Base-by-base conservation (phyloP, 345 rosid genomes). In the Dovyalis caffra region DNA sequence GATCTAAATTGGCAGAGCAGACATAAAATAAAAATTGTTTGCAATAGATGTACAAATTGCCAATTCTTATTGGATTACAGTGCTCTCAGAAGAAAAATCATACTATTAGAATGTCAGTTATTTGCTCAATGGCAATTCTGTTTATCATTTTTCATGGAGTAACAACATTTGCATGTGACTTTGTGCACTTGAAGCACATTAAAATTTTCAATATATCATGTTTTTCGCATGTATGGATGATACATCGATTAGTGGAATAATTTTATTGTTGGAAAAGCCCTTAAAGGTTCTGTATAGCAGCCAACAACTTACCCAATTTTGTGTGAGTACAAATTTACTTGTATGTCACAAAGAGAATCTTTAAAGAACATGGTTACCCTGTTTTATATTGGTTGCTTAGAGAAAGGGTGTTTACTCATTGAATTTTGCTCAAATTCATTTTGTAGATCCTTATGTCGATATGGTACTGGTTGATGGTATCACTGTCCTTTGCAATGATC, bases 391-490 rank as follows among this genome's bases (percentile, higher is more conserved):
- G 49, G 20, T 28, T 49, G 53, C 20, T 43, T 43, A 43, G 49
- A 3, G 15, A 43, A 43, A 43, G 3, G 28, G 38, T 72, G 28
- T 60, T 53, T 4, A 64, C 51, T 82, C 20, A 68, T 68, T 51
- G 38, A 49, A 61, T 47, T 77, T 28, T 72, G 40, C 63, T 34
- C 3, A 64, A 2, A 68, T 76, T 37, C 62, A 16, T 68, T 77
- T 63, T 83, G 82, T 90, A 91, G 97, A 91, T 71, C 91, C 77
- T 1, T 83, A 86, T 78, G 66, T 70, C 70, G 94, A 92, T 79
- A 90, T 92, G 94, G 80, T 92, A 64, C 65, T 88, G 66, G 94
- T 80, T 33, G 97, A 92, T 74, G 97, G 97, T 62, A 76, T 92
- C 75, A 86, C 90, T 70, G 81, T 86, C 66, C 90, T 92, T 37